Evolutionary conservation across 1,139 yeast species (phyloP).

Genomic region (Kodamaea alishanica): DNA sequence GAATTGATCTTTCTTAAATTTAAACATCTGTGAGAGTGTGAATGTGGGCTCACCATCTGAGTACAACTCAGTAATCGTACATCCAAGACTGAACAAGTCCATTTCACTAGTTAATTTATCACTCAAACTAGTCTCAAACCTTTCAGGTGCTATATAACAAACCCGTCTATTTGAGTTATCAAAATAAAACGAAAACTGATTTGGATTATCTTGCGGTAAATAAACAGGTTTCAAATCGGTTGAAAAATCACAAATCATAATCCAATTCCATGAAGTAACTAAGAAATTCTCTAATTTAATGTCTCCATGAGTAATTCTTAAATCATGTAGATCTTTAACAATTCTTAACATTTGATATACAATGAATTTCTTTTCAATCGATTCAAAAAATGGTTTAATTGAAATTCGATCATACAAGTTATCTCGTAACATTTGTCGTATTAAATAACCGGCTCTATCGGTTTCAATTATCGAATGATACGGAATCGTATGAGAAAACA

Average conservation of each 20-base stretch:
- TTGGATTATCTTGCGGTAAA: constrained; percentile 91
- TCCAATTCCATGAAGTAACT: constrained; percentile 89
- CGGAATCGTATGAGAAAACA: constrained; percentile 63
- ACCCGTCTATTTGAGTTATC: constrained; percentile 84
- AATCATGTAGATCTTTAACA: constrained; percentile 58
- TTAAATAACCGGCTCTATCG: constrained; percentile 85
- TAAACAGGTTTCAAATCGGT: constrained; percentile 71
- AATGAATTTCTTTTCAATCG: constrained; percentile 79
- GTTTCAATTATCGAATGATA: constrained; percentile 78
- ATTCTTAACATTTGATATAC: constrained; percentile 71
- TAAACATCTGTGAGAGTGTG: constrained; percentile 80
- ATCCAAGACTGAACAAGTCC: constrained; percentile 91
- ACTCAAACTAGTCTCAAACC: constrained; percentile 46
- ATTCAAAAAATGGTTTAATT: constrained; percentile 80
- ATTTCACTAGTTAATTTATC: constrained; percentile 55
- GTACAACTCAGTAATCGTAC: constrained; percentile 87
- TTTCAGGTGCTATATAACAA: constrained; percentile 93
- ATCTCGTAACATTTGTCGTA: constrained; percentile 74
- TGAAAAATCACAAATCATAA: constrained; percentile 77
- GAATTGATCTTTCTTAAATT: constrained; percentile 69
- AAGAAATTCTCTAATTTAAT: constrained; percentile 84
- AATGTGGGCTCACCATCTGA: constrained; percentile 85
- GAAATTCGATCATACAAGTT: constrained; percentile 85
- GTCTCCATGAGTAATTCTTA: constrained; percentile 78
- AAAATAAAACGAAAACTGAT: constrained; percentile 88